phyloP scores from a whole-genome alignment of 768 basidiomycete species.

The Leucosporidium creatinivorum region DNA sequence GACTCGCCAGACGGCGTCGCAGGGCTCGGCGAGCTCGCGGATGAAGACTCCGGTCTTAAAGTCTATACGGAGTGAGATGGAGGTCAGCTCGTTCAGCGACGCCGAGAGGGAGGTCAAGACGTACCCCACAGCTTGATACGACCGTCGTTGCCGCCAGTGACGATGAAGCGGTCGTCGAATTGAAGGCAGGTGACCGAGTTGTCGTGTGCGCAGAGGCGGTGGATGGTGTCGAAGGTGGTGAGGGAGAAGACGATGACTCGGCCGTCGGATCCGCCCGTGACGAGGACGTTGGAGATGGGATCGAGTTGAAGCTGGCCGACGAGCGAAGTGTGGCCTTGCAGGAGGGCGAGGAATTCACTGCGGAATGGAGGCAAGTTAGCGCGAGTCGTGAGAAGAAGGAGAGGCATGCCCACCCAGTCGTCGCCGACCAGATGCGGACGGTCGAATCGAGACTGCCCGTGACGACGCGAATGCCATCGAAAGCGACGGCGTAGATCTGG shows the following conservation, averaged over 20 bases:
- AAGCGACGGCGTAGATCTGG: slow-evolving; percentile 85
- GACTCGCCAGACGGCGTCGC: slow-evolving; percentile 80
- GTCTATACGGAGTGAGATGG: slow-evolving; percentile 18
- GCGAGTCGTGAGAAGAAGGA: neutral
- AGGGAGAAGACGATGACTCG: slow-evolving; percentile 68
- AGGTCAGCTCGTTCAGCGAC: neutral
- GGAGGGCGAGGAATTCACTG: slow-evolving; percentile 71
- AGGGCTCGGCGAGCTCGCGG: slow-evolving; percentile 66
- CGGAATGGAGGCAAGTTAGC: neutral
- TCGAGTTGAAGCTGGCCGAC: slow-evolving; percentile 78
- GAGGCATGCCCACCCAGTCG: slow-evolving; percentile 57
- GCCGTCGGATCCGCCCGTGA: slow-evolving; percentile 83
- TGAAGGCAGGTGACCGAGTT: slow-evolving; percentile 78
- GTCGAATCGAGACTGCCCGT: slow-evolving; percentile 91
- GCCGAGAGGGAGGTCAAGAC: neutral
- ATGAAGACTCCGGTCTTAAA: slow-evolving; percentile 57
- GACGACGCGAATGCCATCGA: slow-evolving; percentile 71
- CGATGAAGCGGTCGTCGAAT: slow-evolving; percentile 58
- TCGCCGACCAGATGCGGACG: slow-evolving; percentile 80
- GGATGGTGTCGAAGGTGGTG: slow-evolving; percentile 41
- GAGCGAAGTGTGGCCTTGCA: slow-evolving; percentile 85
- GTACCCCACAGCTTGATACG: slow-evolving; percentile 44
- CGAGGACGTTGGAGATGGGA: slow-evolving; percentile 47
- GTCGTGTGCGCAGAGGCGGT: slow-evolving; percentile 78
- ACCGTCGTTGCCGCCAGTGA: slow-evolving; percentile 52